A percentile compares a stretch with the other conserved stretches of the same genome.
Evolutionary conservation across 345 rosid species (phyloP).

Genomic region (Hibiscus mutabilis): DNA sequence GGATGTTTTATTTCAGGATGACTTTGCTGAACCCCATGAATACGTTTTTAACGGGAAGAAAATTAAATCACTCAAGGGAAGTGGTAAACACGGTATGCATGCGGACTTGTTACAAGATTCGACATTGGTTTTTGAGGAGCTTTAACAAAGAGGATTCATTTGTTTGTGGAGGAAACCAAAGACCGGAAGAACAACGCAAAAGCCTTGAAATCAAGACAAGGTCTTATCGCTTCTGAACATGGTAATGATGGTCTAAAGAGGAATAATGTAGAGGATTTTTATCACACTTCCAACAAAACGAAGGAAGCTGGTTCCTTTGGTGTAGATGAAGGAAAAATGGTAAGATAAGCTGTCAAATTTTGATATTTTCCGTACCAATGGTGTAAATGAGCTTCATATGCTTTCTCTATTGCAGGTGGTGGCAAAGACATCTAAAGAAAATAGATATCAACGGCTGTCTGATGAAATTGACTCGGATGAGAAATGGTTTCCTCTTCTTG

Average conservation of each 20-base stretch:
- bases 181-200: conserved; percentile 19
- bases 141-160: conserved; percentile 15
- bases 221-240: conserved; percentile 17
- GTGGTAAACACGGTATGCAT: conserved; percentile 35
- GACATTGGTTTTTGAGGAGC: not conserved
- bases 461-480: conserved; percentile 71
- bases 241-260: conserved; percentile 12
- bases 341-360: conserved; percentile 20
- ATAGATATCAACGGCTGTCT: conserved; percentile 44
- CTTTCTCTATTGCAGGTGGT: conserved; percentile 35
- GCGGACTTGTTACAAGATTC: not conserved
- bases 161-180: conserved; percentile 38
- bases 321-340: conserved; percentile 42
- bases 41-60: conserved; percentile 41
- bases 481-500: conserved; percentile 83
- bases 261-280: conserved; percentile 13
- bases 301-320: conserved; percentile 31
- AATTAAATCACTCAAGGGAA: conserved; percentile 36
- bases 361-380: not conserved
- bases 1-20: conserved; percentile 45
- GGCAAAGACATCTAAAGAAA: conserved; percentile 27
- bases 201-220: conserved; percentile 18
- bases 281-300: conserved; percentile 15
- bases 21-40: conserved; percentile 62
- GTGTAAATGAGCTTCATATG: not conserved